Evolutionary conservation across 805 yeast species (phyloP).

Genomic region (Torulaspora quercuum): DNA sequence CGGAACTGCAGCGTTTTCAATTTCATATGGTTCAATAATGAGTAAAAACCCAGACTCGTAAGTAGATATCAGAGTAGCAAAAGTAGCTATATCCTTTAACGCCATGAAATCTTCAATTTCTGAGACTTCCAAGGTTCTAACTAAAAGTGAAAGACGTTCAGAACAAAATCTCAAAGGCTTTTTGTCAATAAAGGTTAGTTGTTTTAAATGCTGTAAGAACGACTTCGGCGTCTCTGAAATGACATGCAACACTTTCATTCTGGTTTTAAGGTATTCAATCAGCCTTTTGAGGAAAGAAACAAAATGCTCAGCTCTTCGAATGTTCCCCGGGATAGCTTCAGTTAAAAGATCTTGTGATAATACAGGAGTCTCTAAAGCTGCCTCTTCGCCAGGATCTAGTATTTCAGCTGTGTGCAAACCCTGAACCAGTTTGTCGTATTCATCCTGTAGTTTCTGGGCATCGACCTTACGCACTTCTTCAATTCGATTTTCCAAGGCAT

Average conservation of each 20-base stretch:
- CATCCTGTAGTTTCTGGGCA: conserved; percentile 78
- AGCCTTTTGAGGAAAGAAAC: conserved; percentile 88
- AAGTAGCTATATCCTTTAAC: conserved; percentile 90
- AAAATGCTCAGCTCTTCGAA: conserved; percentile 94
- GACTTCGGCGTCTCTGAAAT: conserved; percentile 97
- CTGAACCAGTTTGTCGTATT: conserved; percentile 84
- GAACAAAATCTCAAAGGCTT: conserved; percentile 92
- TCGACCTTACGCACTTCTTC: conserved; percentile 81
- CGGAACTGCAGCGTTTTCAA: conserved; percentile 93
- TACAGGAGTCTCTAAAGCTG: conserved; percentile 81
- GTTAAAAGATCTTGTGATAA: conserved; percentile 78
- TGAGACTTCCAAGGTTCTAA: conserved; percentile 79
- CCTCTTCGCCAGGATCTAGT: conserved; percentile 47
- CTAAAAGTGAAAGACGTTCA: conserved; percentile 82
- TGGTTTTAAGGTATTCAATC: conserved; percentile 88
- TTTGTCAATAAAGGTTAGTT: conserved; percentile 84
- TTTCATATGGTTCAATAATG: conserved; percentile 92
- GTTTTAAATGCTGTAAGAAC: conserved; percentile 88
- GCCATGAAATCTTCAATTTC: conserved; percentile 92
- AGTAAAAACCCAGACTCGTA: conserved; percentile 90
- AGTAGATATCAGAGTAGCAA: conserved; percentile 93
- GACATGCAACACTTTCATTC: conserved; percentile 97
- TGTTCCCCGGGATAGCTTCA: conserved; percentile 97
- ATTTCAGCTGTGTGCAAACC: conserved; percentile 84
- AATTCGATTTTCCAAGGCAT: conserved; percentile 71